These are phyloP conservation scores for Saussurea involucrata DNA, from an alignment of 129 eudicot species.

Conservation along the genomic window DNA sequence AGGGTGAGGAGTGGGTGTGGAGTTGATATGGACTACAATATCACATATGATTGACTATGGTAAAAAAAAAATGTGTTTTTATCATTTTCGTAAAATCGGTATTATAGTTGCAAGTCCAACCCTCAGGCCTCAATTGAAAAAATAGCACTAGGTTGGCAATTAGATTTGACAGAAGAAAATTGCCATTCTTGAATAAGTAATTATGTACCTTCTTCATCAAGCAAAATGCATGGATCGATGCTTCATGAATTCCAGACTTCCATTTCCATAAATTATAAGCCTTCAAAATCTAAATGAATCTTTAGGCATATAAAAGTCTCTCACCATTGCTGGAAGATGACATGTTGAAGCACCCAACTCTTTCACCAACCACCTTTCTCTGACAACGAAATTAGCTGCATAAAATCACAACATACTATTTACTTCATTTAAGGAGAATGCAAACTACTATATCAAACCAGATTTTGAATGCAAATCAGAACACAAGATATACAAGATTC, in stretches of 20 bases:
- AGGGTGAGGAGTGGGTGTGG: too few relatives aligned
- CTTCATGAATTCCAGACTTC: neutral
- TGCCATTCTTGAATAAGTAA: too few relatives aligned
- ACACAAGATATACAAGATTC: neutral
- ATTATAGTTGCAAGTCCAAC: neutral
- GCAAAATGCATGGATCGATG: neutral
- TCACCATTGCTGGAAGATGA: conserved; percentile 5
- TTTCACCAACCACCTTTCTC: conserved; percentile 24
- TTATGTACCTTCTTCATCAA: neutral
- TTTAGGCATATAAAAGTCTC: neutral
- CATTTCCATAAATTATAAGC: neutral
- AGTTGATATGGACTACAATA: neutral
- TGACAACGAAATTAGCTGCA: conserved; percentile 51
- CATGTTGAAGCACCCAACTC: neutral
- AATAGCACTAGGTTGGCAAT: neutral
- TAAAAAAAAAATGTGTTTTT: neutral
- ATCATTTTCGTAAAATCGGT: neutral
- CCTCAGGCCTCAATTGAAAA: neutral
- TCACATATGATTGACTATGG: neutral
- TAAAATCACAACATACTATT: neutral
- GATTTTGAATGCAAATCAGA: neutral
- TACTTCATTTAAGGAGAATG: neutral
- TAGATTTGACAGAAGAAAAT: neutral
- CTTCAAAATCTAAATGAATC: neutral
- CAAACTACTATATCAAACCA: neutral